Evolutionary conservation across 148 eudicot species (phyloP), one percentile per base, ranked within the genome.

Genomic region (Rhododendron simsii): DNA sequence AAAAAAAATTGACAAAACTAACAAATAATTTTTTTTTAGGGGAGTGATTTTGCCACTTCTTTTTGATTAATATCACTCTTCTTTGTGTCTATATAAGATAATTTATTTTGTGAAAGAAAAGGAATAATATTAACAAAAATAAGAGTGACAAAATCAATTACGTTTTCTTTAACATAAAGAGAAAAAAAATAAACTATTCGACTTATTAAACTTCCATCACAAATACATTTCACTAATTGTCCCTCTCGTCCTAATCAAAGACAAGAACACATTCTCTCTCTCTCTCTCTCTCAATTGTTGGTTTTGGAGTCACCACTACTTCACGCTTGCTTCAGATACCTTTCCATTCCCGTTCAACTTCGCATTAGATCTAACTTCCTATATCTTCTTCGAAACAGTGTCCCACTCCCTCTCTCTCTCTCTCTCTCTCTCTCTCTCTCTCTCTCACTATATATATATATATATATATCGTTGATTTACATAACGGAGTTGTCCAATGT

Each of bases 301-400:
- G 61, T 85, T 85, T 13, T 74, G 81, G 47, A 85, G 83, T 85
- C 41, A 80, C 83, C 83, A n/a, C 33, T 85, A 80, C 87, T 85
- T 63, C 87, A 85, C 87, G 50, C 63, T 85, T 80, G 20, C 83
- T 65, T 48, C 23, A 28, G 83, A 85, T 85, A 63, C 87, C 82
- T 85, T 78, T 35, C 61, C 23, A 55, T 21, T 75, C 53, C 35
- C n/a, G 51, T 50, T 85, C 41, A 28, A 78, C 44, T 44, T 74
- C 74, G 77, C 75, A 61, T 48, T 84, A 47, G 75, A 33, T 14
- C 28, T 83, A 8, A 35, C 67, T 18, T 51, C 21, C 23, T 18
- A 2, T 75, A 21, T 75, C 48, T 37, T 75, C 79, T 75, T 75
- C 79, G 7, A 75, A 37, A 35, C 77, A 28, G 18, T 37, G 3